Conservation (phyloP, 306 rosid species). For the Elaeagnus macrophylla region DNA sequence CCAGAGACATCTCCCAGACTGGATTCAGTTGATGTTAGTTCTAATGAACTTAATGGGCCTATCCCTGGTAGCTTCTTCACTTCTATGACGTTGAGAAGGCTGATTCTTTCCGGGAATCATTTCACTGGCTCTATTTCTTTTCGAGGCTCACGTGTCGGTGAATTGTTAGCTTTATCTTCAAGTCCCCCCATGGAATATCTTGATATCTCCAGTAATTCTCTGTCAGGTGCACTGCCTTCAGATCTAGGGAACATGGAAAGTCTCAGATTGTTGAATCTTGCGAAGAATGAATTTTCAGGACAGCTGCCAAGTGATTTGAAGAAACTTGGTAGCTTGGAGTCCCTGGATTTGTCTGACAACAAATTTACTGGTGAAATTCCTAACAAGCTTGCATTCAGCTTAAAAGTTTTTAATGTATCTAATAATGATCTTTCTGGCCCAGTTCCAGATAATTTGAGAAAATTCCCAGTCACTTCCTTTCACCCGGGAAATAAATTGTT, state of each 20-base stretch:
- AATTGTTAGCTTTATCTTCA: constrained; percentile 58
- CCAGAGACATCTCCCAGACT: constrained; percentile 48
- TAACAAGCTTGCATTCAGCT: constrained; percentile 57
- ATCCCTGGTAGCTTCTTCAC: constrained; percentile 67
- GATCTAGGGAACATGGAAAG: constrained; percentile 56
- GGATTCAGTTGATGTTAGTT: constrained; percentile 65
- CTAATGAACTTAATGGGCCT: constrained; percentile 59
- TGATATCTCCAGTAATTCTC: constrained; percentile 67
- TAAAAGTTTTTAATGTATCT: constrained; percentile 70
- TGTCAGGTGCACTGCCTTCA: constrained; percentile 64
- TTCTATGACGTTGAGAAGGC: constrained; percentile 45
- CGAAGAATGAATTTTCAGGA: constrained; percentile 73
- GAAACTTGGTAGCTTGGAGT: constrained; percentile 57
- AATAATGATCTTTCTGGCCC: constrained; percentile 66
- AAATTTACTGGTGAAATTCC: constrained; percentile 76
- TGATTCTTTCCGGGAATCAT: constrained; percentile 80
- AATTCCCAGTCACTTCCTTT: constrained; percentile 57
- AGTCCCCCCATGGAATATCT: constrained; percentile 46
- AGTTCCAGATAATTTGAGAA: constrained; percentile 58
- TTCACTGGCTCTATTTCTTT: constrained; percentile 63
- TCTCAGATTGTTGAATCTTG: constrained; percentile 77
- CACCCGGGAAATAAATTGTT: constrained; percentile 66
- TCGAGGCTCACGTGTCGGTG: constrained; percentile 59
- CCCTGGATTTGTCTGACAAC: constrained; percentile 75
- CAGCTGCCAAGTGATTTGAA: constrained; percentile 62